phyloP scores from a whole-genome alignment of 805 yeast species.

The Saturnispora mendoncae region DNA sequence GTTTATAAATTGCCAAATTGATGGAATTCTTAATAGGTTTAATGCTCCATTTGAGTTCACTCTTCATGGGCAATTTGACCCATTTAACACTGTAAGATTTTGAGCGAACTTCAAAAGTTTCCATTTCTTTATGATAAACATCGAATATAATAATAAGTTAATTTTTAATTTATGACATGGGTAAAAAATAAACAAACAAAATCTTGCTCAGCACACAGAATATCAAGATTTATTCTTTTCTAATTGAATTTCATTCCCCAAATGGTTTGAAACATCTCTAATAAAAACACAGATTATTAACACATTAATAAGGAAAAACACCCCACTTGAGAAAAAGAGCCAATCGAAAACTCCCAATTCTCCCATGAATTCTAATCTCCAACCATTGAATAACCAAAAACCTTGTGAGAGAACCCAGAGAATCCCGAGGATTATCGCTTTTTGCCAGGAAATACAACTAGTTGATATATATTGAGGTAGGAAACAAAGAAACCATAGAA shows the following conservation, averaged over 20 bases:
- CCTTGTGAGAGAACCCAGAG: constrained; percentile 71
- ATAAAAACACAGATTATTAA: constrained; percentile 18
- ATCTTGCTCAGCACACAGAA: not conserved
- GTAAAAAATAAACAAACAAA: not conserved
- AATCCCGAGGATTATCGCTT: constrained; percentile 35
- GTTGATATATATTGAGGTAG: constrained; percentile 61
- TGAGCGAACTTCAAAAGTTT: constrained; percentile 82
- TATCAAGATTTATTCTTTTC: not conserved
- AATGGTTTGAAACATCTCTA: constrained; percentile 12
- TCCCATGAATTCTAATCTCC: constrained; percentile 74
- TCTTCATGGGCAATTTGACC: constrained; percentile 68
- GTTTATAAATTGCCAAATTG: constrained; percentile 28
- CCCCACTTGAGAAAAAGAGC: constrained; percentile 20
- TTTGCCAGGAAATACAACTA: constrained; percentile 30
- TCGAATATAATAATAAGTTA: no score
- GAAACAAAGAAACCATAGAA: constrained; percentile 86
- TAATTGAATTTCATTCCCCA: not conserved
- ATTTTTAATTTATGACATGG: no score
- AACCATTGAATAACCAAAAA: constrained; percentile 72
- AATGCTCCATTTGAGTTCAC: constrained; percentile 66
- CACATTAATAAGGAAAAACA: constrained; percentile 24
- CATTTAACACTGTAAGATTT: constrained; percentile 86
- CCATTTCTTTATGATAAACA: constrained; percentile 46
- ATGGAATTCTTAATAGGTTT: constrained; percentile 67
- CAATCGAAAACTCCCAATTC: constrained; percentile 26